Evolutionary conservation across 225 moss, liverwort and hornwort genomes (phyloP).

Genomic region (Neckera pumila): DNA sequence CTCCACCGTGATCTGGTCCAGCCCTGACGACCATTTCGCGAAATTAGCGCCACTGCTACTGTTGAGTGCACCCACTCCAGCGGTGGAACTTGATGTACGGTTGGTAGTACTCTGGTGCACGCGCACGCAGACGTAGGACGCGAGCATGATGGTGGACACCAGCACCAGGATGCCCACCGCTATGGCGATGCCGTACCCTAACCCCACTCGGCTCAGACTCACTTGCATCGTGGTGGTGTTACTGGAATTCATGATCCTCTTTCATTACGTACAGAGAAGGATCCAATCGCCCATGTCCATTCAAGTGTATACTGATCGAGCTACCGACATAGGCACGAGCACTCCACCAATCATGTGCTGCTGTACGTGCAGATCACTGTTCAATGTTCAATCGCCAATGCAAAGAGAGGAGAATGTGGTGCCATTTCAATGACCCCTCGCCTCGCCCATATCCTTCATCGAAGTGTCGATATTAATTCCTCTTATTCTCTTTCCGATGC

Average conservation of each 20-base stretch:
- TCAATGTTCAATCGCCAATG: background rate
- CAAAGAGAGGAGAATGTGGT: background rate
- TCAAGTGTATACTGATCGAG: background rate
- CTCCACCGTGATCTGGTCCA: constrained; percentile 57
- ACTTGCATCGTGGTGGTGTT: constrained; percentile 33
- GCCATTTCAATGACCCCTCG: background rate
- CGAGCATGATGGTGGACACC: constrained; percentile 63
- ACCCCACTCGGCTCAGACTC: constrained; percentile 53
- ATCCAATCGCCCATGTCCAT: background rate
- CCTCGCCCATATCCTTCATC: background rate
- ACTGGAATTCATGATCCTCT: constrained; percentile 34
- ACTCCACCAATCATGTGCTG: background rate
- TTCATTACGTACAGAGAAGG: no score
- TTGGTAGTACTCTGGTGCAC: constrained; percentile 19
- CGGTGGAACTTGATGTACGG: background rate
- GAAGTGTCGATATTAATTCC: background rate
- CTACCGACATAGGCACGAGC: background rate
- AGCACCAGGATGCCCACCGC: constrained; percentile 62
- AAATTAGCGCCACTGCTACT: background rate
- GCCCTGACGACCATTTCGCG: background rate
- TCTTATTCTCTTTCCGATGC: background rate
- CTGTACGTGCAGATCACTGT: background rate
- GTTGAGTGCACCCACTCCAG: background rate
- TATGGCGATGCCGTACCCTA: constrained; percentile 62
- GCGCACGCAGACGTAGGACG: constrained; percentile 50